phyloP scores from a whole-genome alignment of 805 yeast genomes.

The Starmerella stigmatis region DNA sequence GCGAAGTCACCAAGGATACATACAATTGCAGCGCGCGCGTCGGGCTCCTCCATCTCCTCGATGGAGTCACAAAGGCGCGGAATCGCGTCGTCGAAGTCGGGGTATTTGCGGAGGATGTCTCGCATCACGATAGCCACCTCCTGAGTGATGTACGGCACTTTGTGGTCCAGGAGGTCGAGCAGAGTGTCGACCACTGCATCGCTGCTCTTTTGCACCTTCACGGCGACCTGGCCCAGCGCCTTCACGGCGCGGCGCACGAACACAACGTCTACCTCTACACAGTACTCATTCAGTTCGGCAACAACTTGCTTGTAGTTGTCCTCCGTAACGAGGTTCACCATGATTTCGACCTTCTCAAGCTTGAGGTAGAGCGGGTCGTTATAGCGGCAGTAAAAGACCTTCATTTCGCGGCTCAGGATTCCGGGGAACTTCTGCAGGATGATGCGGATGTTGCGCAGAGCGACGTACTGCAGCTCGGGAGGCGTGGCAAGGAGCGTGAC shows the following conservation, averaged over 20 bases:
- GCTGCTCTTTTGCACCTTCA: constrained; percentile 57
- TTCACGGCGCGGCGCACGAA: constrained; percentile 83
- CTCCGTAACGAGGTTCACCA: constrained; percentile 64
- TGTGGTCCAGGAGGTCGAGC: constrained; percentile 49
- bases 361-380: constrained; percentile 88
- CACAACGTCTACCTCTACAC: constrained; percentile 76
- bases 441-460: constrained; percentile 80
- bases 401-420: constrained; percentile 62
- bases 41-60: constrained; percentile 65
- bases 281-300: constrained; percentile 74
- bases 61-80: constrained; percentile 37
- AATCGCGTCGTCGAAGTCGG: constrained; percentile 47
- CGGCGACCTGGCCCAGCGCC: constrained; percentile 84
- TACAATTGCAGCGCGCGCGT: constrained; percentile 62
- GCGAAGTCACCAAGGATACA: constrained; percentile 82
- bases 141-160: constrained; percentile 61
- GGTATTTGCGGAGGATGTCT: constrained; percentile 64
- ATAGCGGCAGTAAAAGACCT: constrained; percentile 82
- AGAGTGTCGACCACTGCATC: constrained; percentile 56
- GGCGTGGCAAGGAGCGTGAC: constrained; percentile 80
- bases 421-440: constrained; percentile 81
- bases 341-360: constrained; percentile 85
- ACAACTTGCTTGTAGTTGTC: constrained; percentile 52
- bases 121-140: constrained; percentile 68
- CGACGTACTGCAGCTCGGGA: constrained; percentile 91